These are phyloP conservation scores for Penicillium parvum DNA, from an alignment of 495 filamentous ascomycete genomes.

Conservation along the genomic window DNA sequence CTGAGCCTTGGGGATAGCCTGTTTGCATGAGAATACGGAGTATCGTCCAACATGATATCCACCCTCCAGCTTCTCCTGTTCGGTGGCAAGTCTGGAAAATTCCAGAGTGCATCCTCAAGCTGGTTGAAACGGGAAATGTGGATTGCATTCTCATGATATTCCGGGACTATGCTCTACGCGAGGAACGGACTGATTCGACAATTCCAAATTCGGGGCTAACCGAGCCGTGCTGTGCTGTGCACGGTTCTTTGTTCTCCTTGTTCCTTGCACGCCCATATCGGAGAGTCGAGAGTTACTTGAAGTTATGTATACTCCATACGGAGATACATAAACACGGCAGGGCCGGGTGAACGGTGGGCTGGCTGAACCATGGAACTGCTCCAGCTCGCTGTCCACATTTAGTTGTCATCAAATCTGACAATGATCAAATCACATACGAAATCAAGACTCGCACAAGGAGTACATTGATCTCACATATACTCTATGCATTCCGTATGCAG, in stretches of 20 bases:
- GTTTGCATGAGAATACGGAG: no score
- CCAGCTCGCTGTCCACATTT: background rate
- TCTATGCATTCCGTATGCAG: no score
- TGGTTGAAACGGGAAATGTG: no score
- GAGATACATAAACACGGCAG: slow-evolving; percentile 6
- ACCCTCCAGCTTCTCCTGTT: slow-evolving; percentile 1
- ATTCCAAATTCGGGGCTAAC: slow-evolving; percentile 23
- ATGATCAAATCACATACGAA: no score
- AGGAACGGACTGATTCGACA: slow-evolving; percentile 2
- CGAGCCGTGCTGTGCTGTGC: slow-evolving; percentile 14
- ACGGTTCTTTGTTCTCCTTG: slow-evolving; percentile 13
- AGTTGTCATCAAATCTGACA: background rate
- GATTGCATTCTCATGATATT: no score
- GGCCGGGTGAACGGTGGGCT: slow-evolving; percentile 25
- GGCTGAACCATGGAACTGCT: slow-evolving; percentile 17
- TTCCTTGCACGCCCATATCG: no score
- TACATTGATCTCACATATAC: no score
- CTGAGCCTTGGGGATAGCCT: slow-evolving; percentile 9
- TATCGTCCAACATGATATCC: background rate
- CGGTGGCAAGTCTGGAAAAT: background rate
- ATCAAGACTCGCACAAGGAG: no score
- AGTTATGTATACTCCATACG: background rate
- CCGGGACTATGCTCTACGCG: no score
- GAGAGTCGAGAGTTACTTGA: no score
- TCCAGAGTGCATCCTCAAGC: no score